Evolutionary conservation across 2,329 filamentous ascomycete genomes (phyloP).

Genomic region (Exophiala xenobiotica): DNA sequence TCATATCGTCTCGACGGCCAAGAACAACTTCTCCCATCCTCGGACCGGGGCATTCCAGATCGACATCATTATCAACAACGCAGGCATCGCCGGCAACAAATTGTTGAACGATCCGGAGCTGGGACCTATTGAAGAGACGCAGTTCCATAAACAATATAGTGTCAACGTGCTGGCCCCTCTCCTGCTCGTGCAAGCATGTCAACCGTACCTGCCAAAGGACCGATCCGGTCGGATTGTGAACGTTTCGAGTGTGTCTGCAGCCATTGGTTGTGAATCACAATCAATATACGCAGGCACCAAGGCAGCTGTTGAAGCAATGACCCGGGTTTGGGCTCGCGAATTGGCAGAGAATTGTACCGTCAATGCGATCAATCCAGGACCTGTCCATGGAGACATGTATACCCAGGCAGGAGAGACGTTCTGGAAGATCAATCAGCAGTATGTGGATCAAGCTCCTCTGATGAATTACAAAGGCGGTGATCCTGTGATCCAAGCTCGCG

Average conservation of each 20-base stretch:
- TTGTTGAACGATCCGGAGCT: conserved; percentile 59
- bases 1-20: conserved; percentile 58
- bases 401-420: conserved; percentile 55
- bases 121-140: conserved; percentile 43
- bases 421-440: conserved; percentile 59
- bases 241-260: conserved; percentile 55
- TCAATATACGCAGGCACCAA: conserved; percentile 63
- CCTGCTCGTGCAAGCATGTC: conserved; percentile 55
- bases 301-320: conserved; percentile 62
- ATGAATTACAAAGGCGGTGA: conserved; percentile 56
- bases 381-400: conserved; percentile 58
- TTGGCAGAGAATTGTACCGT: conserved; percentile 57
- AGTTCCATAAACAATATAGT: conserved; percentile 57
- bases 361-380: conserved; percentile 61
- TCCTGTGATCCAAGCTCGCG: conserved; percentile 47
- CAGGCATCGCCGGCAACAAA: conserved; percentile 44
- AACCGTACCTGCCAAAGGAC: conserved; percentile 56
- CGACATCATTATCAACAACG: conserved; percentile 38
- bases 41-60: conserved; percentile 46
- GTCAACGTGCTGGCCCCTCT: conserved; percentile 61
- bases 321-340: conserved; percentile 61
- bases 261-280: conserved; percentile 54
- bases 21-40: conserved; percentile 58
- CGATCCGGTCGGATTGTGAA: conserved; percentile 60
- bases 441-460: conserved; percentile 64